A percentile compares a stretch with the other conserved stretches of the same genome.
Conservation (phyloP, 2,329 filamentous ascomycete genomes). For the Monosporascus sp. region DNA sequence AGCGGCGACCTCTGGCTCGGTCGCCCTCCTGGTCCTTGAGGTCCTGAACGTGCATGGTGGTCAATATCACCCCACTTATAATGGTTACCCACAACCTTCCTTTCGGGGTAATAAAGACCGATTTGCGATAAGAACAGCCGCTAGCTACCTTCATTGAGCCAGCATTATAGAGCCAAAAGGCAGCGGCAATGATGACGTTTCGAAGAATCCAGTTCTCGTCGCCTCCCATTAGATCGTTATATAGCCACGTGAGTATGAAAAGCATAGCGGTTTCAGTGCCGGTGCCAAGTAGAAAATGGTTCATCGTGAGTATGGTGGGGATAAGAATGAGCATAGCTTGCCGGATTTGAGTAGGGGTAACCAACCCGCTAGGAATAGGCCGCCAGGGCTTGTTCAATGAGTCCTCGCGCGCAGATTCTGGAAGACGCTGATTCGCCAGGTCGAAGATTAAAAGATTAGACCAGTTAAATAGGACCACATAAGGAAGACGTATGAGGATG, state of each 20-base stretch:
- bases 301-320: not conserved
- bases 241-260: not conserved
- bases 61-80: not conserved
- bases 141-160: not conserved
- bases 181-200: not conserved
- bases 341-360: not conserved
- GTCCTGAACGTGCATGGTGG: not conserved
- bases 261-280: not conserved
- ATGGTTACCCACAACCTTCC: not conserved
- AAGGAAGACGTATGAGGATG: not conserved
- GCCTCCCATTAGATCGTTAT: not conserved
- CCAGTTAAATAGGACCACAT: not conserved
- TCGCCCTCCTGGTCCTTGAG: not conserved
- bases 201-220: not conserved
- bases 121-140: no score
- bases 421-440: not conserved
- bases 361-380: not conserved
- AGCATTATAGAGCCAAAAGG: not conserved
- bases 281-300: not conserved
- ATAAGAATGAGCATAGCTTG: not conserved
- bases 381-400: not conserved
- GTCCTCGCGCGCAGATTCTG: not conserved
- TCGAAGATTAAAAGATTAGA: not conserved
- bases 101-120: not conserved
- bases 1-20: not conserved